Evolutionary conservation across 345 rosid genomes (phyloP), one percentile per base, ranked within the genome.

Genomic region (Eucalyptus grandis): DNA sequence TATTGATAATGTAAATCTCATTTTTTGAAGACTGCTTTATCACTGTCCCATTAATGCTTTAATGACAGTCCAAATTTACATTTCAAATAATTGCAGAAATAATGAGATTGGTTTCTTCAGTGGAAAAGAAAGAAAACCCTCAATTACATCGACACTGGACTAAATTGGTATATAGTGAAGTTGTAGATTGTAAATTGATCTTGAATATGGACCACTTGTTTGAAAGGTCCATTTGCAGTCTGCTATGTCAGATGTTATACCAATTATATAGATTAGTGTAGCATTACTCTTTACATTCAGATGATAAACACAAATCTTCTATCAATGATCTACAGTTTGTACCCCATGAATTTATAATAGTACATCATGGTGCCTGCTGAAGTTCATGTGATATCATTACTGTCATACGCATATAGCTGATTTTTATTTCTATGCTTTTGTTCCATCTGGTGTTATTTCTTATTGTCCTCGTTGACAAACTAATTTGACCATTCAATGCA

Each of bases 401-500:
- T 22, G 85, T 77, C 30, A 2, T 77, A 21, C 2, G 7, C 30
- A 21, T 11, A 77, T 77, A 26, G 85, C 85, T 77, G 1, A 12
- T 77, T 77, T 40, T 21, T 40, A 37, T 40, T 77, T 77, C 30
- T 4, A 22, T 2, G 47, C 85, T 51, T 40, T 86, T 86, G 22
- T 86, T 47, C 87, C 85, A 40, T 77, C 85, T 21, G 30, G 13
- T 77, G 49, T 87, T 24, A 27, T 51, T 40, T 87, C 27, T 58
- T 34, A 49, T 86, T 87, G 16, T 83, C 30, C 46, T 81, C 87
- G 49, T 46, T 26, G 83, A 58, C 47, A 56, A 86, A 30, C 8
- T 31, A 58, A 43, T 77, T 40, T 77, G 85, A 40, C 85, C 85
- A 40, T 77, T 86, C 47, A 49, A 40, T 85, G 94, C 95, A 97